Percentiles rank a stretch among this genome's conserved stretches.
Conservation (phyloP, 805 yeast species). For the Ogataea pilisensis region DNA sequence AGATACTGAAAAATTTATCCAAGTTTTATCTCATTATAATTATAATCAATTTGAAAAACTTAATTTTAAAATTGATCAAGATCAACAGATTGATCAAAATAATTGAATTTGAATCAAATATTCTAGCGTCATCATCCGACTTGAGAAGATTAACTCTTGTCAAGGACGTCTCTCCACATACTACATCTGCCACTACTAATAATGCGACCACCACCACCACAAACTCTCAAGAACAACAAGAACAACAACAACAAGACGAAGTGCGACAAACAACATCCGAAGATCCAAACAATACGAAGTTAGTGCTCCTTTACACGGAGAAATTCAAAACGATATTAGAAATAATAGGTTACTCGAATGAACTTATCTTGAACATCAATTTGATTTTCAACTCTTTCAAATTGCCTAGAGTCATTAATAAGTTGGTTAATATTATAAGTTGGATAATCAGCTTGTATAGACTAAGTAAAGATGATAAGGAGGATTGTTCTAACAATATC, state of each 20-base stretch:
- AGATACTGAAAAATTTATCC: slow-evolving; percentile 21
- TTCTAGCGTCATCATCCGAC: slow-evolving; percentile 8
- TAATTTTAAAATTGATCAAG: slow-evolving; percentile 17
- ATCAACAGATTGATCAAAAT: slow-evolving; percentile 20
- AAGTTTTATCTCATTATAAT: slow-evolving; percentile 28
- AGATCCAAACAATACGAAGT: slow-evolving; percentile 13
- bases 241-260: neutral
- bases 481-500: slow-evolving; percentile 13
- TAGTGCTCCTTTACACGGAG: slow-evolving; percentile 21
- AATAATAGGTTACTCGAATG: slow-evolving; percentile 28
- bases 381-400: slow-evolving; percentile 19
- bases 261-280: neutral
- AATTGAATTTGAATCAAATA: slow-evolving; percentile 20
- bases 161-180: no score
- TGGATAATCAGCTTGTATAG: slow-evolving; percentile 30
- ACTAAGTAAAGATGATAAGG: slow-evolving; percentile 25
- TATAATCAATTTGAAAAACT: slow-evolving; percentile 25
- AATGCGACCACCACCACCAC: no score
- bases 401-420: slow-evolving; percentile 20
- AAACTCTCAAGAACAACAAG: neutral
- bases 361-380: slow-evolving; percentile 26
- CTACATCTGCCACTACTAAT: no score
- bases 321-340: slow-evolving; percentile 25
- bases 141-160: slow-evolving; percentile 1
- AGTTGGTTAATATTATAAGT: slow-evolving; percentile 23